phyloP scores from a whole-genome alignment of 2,329 filamentous ascomycete genomes.

The Penicillium sp. region DNA sequence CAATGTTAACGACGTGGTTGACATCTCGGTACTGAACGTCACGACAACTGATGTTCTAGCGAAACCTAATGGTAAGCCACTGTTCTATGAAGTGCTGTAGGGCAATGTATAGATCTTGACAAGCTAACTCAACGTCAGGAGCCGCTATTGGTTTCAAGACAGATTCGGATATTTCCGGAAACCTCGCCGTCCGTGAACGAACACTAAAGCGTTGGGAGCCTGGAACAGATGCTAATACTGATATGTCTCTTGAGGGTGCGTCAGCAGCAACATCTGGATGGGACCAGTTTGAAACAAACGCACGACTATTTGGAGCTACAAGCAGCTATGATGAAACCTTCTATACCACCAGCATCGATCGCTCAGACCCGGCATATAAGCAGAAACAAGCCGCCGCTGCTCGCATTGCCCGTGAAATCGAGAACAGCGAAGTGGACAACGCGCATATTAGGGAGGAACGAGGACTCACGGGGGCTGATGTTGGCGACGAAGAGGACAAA shows the following conservation, averaged over 20 bases:
- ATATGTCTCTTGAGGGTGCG: slow-evolving; percentile 74
- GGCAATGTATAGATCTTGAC: background rate
- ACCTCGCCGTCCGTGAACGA: slow-evolving; percentile 71
- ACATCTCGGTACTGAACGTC: slow-evolving; percentile 61
- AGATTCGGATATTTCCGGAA: slow-evolving; percentile 84
- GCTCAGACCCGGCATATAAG: slow-evolving; percentile 78
- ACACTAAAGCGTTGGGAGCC: slow-evolving; percentile 82
- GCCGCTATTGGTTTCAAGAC: slow-evolving; percentile 76
- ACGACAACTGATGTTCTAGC: slow-evolving; percentile 55
- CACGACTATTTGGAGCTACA: slow-evolving; percentile 82
- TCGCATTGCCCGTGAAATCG: slow-evolving; percentile 86
- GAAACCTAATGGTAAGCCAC: slow-evolving; percentile 62
- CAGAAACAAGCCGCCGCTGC: slow-evolving; percentile 79
- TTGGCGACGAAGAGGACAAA: slow-evolving; percentile 89
- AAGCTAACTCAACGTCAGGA: slow-evolving; percentile 54
- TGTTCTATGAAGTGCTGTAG: background rate
- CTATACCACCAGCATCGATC: slow-evolving; percentile 92
- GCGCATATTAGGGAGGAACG: slow-evolving; percentile 90
- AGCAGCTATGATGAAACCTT: slow-evolving; percentile 93
- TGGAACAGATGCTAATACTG: slow-evolving; percentile 63
- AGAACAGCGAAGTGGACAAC: slow-evolving; percentile 73
- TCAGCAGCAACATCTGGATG: slow-evolving; percentile 59
- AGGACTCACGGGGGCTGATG: slow-evolving; percentile 67
- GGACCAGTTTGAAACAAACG: slow-evolving; percentile 95
- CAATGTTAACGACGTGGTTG: slow-evolving; percentile 64